Evolutionary conservation across 768 basidiomycete species (phyloP).

Genomic region (Rubroboletus satanas): DNA sequence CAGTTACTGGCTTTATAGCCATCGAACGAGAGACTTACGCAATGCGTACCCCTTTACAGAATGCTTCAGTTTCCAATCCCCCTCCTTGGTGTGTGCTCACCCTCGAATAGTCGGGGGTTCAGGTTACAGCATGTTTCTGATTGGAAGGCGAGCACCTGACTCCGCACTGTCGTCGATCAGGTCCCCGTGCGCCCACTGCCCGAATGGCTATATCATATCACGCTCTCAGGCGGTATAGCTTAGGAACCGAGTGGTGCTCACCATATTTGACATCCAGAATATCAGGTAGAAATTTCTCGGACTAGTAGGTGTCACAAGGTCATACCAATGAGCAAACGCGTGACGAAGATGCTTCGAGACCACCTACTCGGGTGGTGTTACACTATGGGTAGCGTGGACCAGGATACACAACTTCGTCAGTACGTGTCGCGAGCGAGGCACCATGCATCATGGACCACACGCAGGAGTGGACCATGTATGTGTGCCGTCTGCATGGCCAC

Average conservation of each 20-base stretch:
- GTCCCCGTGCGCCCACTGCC: not conserved
- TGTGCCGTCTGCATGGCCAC: not conserved
- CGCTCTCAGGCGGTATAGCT: not conserved
- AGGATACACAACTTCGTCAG: not conserved
- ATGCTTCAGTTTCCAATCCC: not conserved
- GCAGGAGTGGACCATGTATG: not conserved
- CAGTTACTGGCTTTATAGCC: not conserved
- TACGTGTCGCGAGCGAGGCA: not conserved
- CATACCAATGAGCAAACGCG: not conserved
- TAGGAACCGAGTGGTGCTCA: not conserved
- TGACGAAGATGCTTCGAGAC: not conserved
- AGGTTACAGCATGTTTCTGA: not conserved
- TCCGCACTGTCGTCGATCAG: not conserved
- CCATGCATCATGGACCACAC: not conserved
- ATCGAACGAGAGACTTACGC: not conserved
- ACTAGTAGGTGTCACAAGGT: not conserved
- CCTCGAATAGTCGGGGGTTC: not conserved
- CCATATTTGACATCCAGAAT: not conserved
- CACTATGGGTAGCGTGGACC: no score
- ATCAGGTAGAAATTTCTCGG: not conserved
- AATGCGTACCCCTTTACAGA: not conserved
- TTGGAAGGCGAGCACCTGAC: not conserved
- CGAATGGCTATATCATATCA: not conserved
- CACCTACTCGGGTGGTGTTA: no score
- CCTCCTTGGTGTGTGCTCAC: no score